A percentile compares a stretch with the other conserved stretches of the same genome.
Conservation (phyloP, 352 stramenopile species). For the Phytopythium montanum region DNA sequence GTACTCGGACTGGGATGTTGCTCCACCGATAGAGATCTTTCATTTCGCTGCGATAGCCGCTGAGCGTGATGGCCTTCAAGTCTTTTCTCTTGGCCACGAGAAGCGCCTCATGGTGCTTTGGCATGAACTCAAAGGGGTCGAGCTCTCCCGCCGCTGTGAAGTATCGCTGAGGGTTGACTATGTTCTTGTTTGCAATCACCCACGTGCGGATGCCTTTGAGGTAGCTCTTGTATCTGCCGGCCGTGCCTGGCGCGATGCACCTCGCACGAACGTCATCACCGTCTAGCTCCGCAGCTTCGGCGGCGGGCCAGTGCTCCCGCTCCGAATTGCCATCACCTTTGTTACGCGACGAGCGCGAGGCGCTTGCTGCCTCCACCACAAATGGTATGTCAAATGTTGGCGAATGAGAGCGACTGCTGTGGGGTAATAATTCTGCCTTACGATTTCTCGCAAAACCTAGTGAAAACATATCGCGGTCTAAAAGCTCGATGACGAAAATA, state of each 20-base stretch:
- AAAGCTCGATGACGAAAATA: too few species aligned
- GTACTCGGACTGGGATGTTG: conserved; percentile 8
- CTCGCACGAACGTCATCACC: not conserved
- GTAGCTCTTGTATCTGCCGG: conserved; percentile 10
- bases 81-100: conserved; percentile 11
- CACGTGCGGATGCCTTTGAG: conserved; percentile 6
- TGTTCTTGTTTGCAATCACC: conserved; percentile 3
- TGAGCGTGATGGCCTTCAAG: conserved; percentile 7
- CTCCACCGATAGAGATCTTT: conserved; percentile 5
- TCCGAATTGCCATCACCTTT: not conserved
- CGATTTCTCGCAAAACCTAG: not conserved
- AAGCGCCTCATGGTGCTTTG: conserved; percentile 9
- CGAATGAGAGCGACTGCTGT: not conserved
- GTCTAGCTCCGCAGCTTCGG: not conserved
- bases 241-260: not conserved
- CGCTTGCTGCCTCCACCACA: not conserved
- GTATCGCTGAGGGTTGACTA: conserved; percentile 1
- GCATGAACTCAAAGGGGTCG: conserved; percentile 1
- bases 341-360: not conserved
- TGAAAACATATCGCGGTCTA: not conserved
- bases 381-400: not conserved
- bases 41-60: conserved; percentile 11
- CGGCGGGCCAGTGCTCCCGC: not conserved
- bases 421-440: not conserved
- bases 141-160: conserved; percentile 5